Evolutionary conservation across 2,329 filamentous ascomycete genomes (phyloP), one percentile per base, ranked within the genome.

Genomic region (Fusarium redolens): DNA sequence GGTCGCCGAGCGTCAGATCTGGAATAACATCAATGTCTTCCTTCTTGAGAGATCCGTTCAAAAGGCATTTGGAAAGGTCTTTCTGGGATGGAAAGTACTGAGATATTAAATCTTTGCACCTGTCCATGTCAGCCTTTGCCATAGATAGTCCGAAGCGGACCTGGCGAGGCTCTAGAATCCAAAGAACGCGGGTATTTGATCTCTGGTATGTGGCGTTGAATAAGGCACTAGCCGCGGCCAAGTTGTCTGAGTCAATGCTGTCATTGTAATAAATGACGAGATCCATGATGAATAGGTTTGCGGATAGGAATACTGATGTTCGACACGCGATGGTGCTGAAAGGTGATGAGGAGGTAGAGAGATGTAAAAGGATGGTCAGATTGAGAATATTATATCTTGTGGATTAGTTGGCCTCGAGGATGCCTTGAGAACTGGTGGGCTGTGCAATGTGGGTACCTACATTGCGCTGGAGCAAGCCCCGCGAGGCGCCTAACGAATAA

Each of bases 131-230:
- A 12, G 72, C 68, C 14, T 40, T 35, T 9, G 72, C 60, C 69
- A 69, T 71, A 35, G 51, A 56, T 17, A 69, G n/a, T 28, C 68
- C 74, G 30, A 76, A 59, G 6, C 65, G 63, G 13, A 76, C 74
- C 56, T 76, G 74, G n/a, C 74, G 74, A 61, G 74, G 74, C 72
- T 76, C 74, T 33, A 76, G 47, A 56, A 76, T 68, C 74, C 74
- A 76, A 48, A 76, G 37, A 7, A 71, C 47, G 41, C 70, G 69
- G 37, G 65, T 69, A 25, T 68, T 70, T 31, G 58, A 41, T n/a
- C 50, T 64, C 4, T 52, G 31, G 40, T 45, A 40, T 14, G 61
- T 69, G 15, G 66, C 74, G 44, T 55, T 61, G 52, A 59, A 64
- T 45, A 76, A 54, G 14, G 70, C 74, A 60, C 67, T 64, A 12